phyloP scores from a whole-genome alignment of 2,329 filamentous ascomycete species.

The Claviceps fusiformis region DNA sequence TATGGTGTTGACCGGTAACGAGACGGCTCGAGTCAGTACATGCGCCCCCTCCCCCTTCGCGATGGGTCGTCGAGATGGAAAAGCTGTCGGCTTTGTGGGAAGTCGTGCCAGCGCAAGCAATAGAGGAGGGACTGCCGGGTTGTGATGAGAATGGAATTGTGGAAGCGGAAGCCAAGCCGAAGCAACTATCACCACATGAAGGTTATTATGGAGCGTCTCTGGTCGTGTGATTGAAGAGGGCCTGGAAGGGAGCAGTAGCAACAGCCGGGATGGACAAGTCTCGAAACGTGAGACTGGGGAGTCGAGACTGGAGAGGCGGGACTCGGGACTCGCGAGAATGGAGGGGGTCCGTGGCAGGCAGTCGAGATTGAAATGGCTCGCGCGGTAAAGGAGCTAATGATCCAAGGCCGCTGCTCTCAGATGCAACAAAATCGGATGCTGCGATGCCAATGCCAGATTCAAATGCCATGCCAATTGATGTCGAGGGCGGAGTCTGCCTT shows the following conservation, averaged over 20 bases:
- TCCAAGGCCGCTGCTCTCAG: neutral
- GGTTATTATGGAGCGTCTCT: constrained; percentile 1
- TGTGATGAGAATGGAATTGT: constrained; percentile 21
- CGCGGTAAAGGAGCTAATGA: neutral
- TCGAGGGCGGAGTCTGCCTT: too few relatives aligned
- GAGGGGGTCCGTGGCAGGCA: neutral
- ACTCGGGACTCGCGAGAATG: neutral
- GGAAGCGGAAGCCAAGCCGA: constrained; percentile 13
- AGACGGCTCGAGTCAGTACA: constrained; percentile 1
- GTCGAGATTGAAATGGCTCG: neutral
- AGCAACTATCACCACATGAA: constrained; percentile 1
- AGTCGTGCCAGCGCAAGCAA: constrained; percentile 16
- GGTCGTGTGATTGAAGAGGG: neutral
- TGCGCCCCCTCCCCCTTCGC: constrained; percentile 24
- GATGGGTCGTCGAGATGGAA: constrained; percentile 12
- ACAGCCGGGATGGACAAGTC: neutral
- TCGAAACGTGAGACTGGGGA: neutral
- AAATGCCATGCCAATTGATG: neutral
- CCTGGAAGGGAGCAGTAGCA: neutral
- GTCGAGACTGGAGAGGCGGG: too few relatives aligned
- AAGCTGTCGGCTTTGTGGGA: constrained; percentile 10
- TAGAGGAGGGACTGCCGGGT: constrained; percentile 26
- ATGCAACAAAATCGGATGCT: neutral
- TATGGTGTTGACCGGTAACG: neutral
- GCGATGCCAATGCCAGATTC: neutral